Evolutionary conservation across 306 rosid species (phyloP).

Genomic region (Erythrophleum fordii): DNA sequence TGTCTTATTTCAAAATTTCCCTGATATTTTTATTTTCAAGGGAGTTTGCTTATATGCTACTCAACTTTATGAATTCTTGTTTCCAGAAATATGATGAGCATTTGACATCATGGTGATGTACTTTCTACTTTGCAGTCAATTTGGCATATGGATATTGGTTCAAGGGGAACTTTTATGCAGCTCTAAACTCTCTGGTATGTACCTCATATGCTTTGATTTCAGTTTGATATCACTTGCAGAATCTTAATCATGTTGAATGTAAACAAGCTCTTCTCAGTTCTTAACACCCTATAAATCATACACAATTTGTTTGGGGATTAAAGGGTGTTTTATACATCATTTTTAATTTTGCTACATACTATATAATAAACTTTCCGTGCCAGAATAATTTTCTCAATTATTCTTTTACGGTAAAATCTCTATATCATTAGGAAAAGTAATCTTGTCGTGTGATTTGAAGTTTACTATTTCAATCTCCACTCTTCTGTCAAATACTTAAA

Average conservation of each 20-base stretch:
- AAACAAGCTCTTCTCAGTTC: not conserved
- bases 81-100: not conserved
- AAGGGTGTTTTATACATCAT: not conserved
- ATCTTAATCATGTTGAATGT: slow-evolving; percentile 11
- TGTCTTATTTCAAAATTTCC: slow-evolving; percentile 11
- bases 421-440: not conserved
- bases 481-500: not conserved
- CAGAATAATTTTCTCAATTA: slow-evolving; percentile 2
- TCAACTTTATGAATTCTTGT: not conserved
- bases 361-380: not conserved
- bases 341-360: not conserved
- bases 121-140: slow-evolving; percentile 67
- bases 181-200: slow-evolving; percentile 78
- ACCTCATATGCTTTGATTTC: slow-evolving; percentile 30
- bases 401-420: slow-evolving; percentile 2
- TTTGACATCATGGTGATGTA: slow-evolving; percentile 1
- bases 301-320: slow-evolving; percentile 23
- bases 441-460: not conserved
- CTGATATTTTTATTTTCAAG: not conserved
- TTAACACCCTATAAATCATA: not conserved
- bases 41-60: slow-evolving; percentile 10
- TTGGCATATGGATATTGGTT: slow-evolving; percentile 89
- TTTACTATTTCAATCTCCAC: not conserved
- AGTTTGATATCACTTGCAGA: slow-evolving; percentile 18
- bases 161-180: slow-evolving; percentile 68